phyloP scores from a whole-genome alignment of 768 basidiomycete genomes.

The Leccinum pellstonianum region DNA sequence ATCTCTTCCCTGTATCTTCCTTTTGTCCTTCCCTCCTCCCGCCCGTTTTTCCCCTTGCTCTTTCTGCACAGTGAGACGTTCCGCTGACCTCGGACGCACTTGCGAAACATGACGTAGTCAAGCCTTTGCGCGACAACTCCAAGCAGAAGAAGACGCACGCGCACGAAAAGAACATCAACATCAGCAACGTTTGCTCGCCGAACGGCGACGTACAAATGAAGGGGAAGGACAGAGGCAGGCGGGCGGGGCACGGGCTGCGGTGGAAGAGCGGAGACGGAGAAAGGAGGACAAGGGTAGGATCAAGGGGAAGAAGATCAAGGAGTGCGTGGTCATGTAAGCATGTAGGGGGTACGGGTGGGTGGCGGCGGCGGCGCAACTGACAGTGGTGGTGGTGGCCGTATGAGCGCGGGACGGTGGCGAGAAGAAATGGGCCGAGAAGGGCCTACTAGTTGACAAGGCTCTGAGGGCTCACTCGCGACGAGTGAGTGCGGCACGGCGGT shows the following conservation, averaged over 20 bases:
- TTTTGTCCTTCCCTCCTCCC: background rate
- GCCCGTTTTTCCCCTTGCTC: background rate
- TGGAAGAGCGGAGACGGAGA: background rate
- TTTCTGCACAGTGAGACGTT: background rate
- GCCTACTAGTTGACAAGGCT: background rate
- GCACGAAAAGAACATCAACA: conserved; percentile 37
- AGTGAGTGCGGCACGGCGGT: too few relatives aligned
- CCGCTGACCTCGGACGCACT: background rate
- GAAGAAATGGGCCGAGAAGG: background rate
- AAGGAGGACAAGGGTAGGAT: background rate
- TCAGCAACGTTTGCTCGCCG: background rate
- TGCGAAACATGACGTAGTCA: conserved; percentile 38
- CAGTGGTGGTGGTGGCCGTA: background rate
- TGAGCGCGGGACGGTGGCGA: background rate
- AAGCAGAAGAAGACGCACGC: conserved; percentile 73
- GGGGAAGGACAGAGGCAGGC: background rate
- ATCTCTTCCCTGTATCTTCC: background rate
- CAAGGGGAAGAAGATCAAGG: background rate
- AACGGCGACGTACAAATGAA: background rate
- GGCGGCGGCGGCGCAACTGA: background rate
- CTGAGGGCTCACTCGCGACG: background rate
- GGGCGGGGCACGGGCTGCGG: background rate
- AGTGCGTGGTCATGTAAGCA: background rate
- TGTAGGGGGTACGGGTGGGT: background rate
- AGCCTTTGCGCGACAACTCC: conserved; percentile 72